Evolutionary conservation across 768 basidiomycete species (phyloP).

Genomic region (Leccinellum rugosiceps): DNA sequence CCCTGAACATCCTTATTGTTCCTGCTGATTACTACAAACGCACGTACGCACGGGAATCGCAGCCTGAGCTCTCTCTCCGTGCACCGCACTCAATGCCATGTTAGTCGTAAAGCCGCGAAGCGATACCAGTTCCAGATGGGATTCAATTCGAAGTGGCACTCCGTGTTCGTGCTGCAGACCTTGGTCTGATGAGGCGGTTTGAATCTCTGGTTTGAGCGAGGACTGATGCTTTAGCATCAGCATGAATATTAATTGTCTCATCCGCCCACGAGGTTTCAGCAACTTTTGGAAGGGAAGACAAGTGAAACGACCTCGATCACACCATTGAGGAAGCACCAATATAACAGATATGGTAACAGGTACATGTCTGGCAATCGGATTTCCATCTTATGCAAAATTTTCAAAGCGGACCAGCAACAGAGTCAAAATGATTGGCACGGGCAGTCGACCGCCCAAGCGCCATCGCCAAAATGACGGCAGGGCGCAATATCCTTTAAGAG

Average conservation of each 20-base stretch:
- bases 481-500: conserved; percentile 7
- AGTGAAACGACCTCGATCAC: background rate
- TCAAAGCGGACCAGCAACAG: background rate
- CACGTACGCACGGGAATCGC: background rate
- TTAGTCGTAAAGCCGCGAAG: background rate
- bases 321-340: conserved; percentile 11
- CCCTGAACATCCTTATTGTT: background rate
- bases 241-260: background rate
- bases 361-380: conserved; percentile 5
- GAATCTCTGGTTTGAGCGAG: background rate
- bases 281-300: background rate
- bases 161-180: background rate
- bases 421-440: conserved; percentile 6
- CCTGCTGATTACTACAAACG: too few relatives aligned
- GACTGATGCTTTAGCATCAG: background rate
- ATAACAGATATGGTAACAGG: conserved; percentile 5
- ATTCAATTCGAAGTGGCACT: background rate
- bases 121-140: background rate
- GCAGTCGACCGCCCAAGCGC: conserved; percentile 16
- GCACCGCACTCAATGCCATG: background rate
- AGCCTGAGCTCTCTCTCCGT: too few relatives aligned
- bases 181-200: background rate
- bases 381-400: conserved; percentile 1
- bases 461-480: conserved; percentile 14
- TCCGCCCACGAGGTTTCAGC: background rate